These are phyloP conservation scores for Limonium bicolor DNA, from an alignment of 148 eudicot genomes.

Conservation along the genomic window DNA sequence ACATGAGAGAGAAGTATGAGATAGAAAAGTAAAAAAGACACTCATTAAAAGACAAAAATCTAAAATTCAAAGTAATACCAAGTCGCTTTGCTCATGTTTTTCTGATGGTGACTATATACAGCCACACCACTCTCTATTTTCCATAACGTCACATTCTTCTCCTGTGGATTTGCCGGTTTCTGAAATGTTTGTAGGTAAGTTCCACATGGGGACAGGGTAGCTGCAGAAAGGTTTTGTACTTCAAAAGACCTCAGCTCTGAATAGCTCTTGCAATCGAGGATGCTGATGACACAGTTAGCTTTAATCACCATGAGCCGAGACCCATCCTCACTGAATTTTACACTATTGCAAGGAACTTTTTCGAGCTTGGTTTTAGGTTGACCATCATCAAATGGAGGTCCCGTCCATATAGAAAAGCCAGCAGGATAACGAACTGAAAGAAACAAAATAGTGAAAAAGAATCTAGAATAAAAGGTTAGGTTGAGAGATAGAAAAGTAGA, in stretches of 20 bases:
- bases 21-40: no score
- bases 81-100: conserved; percentile 67
- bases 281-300: conserved; percentile 36
- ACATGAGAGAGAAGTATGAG: no score
- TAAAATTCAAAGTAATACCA: conserved; percentile 32
- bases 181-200: conserved; percentile 85
- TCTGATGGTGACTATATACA: conserved; percentile 46
- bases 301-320: conserved; percentile 56
- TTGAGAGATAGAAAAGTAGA: background rate
- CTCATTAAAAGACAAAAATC: background rate
- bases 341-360: conserved; percentile 44
- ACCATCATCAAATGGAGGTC: conserved; percentile 65
- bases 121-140: conserved; percentile 49
- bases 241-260: conserved; percentile 46
- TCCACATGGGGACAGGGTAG: conserved; percentile 64
- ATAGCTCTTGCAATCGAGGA: conserved; percentile 52
- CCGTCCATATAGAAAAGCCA: conserved; percentile 59
- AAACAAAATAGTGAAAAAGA: conserved; percentile 1
- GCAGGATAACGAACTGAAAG: conserved; percentile 58
- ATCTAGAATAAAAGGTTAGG: background rate
- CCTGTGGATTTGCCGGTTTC: conserved; percentile 55
- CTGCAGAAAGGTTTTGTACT: conserved; percentile 45
- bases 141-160: conserved; percentile 73
- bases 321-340: conserved; percentile 76
- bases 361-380: conserved; percentile 52